A percentile compares a stretch with the other conserved stretches of the same genome.
Evolutionary conservation across 2,329 filamentous ascomycete species (phyloP).

Genomic region (Fusarium sp.): DNA sequence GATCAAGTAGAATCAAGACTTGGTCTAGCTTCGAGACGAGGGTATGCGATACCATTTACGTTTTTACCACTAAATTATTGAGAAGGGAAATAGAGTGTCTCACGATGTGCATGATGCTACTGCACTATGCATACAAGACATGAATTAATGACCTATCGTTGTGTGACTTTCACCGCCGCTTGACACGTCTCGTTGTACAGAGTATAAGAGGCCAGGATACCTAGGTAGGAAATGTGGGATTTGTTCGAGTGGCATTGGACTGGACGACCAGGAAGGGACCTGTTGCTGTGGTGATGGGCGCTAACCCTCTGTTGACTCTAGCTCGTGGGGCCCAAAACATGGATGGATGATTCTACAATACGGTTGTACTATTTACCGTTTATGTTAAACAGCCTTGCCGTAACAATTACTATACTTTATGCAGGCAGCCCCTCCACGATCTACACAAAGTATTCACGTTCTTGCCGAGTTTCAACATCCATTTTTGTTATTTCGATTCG

Average conservation of each 20-base stretch:
- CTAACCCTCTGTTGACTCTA: constrained; percentile 37
- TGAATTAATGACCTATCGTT: constrained; percentile 1
- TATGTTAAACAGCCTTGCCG: constrained; percentile 40
- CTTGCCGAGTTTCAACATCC: constrained; percentile 21
- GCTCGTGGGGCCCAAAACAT: constrained; percentile 28
- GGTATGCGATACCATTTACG: constrained; percentile 10
- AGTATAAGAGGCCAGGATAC: not conserved
- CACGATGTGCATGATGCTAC: constrained; percentile 7
- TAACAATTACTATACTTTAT: constrained; percentile 23
- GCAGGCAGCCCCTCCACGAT: constrained; percentile 44
- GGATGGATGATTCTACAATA: constrained; percentile 10
- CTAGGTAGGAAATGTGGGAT: not conserved
- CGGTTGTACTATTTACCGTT: constrained; percentile 38
- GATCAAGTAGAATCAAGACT: not conserved
- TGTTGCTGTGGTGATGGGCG: constrained; percentile 43
- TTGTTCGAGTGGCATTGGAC: not conserved
- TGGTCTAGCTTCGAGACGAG: not conserved
- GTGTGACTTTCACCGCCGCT: constrained; percentile 8
- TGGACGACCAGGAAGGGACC: not conserved
- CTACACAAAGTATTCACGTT: constrained; percentile 19
- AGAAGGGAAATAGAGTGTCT: constrained; percentile 15
- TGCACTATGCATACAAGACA: constrained; percentile 1
- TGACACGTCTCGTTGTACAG: not conserved
- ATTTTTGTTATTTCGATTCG: constrained; percentile 9
- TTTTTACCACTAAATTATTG: not conserved